Conservation (phyloP, 257 asterid species). For the Vinca minor region DNA sequence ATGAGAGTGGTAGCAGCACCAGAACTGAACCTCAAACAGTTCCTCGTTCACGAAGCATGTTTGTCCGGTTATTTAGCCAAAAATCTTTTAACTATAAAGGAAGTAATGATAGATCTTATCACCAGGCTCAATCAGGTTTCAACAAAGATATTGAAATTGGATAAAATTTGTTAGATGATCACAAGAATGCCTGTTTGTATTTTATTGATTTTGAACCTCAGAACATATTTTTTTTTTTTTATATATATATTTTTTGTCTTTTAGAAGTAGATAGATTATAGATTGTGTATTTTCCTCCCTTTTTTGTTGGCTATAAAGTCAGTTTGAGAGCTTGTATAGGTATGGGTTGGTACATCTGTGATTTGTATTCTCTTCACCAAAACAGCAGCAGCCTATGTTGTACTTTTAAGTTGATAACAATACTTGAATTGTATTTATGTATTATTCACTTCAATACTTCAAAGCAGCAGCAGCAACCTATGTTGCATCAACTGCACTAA, state of each 20-base stretch:
- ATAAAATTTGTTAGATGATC: too few relatives aligned
- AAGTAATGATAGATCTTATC: constrained; percentile 28
- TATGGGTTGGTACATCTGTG: too few relatives aligned
- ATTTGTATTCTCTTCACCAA: too few relatives aligned
- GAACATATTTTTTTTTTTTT: not conserved
- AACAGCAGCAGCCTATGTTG: not conserved
- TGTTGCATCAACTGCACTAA: too few relatives aligned
- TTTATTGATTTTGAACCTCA: not conserved
- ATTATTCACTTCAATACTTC: too few relatives aligned
- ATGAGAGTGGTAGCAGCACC: constrained; percentile 18
- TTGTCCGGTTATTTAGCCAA: constrained; percentile 47
- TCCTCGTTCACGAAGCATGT: constrained; percentile 59
- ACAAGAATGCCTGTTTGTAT: not conserved
- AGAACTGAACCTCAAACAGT: constrained; percentile 18
- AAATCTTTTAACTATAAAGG: constrained; percentile 44
- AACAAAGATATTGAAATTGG: constrained; percentile 43
- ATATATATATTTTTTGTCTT: too few relatives aligned
- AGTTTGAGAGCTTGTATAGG: too few relatives aligned
- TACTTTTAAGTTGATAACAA: not conserved
- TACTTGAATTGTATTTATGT: not conserved
- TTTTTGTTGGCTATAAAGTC: too few relatives aligned
- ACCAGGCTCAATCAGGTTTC: constrained; percentile 31
- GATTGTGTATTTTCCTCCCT: too few relatives aligned
- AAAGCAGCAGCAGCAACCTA: too few relatives aligned
- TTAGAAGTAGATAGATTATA: too few relatives aligned